Percentiles rank a stretch among this genome's conserved stretches.
Evolutionary conservation across 805 yeast species (phyloP).

Genomic region (Grigorovia jiainica): DNA sequence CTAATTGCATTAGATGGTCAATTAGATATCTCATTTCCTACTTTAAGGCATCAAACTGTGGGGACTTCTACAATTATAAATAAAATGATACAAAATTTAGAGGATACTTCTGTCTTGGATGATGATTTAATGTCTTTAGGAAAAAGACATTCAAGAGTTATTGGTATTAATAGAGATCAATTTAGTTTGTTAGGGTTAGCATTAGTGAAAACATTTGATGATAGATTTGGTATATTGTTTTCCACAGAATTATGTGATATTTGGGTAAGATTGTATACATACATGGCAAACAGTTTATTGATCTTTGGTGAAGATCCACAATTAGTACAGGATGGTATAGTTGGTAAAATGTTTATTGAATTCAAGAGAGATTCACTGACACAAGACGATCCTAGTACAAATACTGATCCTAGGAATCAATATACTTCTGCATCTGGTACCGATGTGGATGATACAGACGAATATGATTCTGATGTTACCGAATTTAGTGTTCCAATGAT

Average conservation of each 20-base stretch:
- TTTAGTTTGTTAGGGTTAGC: conserved; percentile 71
- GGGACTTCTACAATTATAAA: conserved; percentile 73
- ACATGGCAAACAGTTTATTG: conserved; percentile 55
- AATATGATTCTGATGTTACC: not conserved
- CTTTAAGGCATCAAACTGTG: conserved; percentile 68
- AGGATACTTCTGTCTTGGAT: conserved; percentile 46
- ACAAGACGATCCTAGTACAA: not conserved
- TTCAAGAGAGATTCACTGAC: not conserved
- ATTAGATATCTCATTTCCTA: conserved; percentile 59
- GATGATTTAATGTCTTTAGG: conserved; percentile 56
- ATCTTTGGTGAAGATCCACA: conserved; percentile 38
- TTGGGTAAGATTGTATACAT: conserved; percentile 64
- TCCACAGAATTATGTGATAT: conserved; percentile 53
- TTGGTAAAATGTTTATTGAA: not conserved
- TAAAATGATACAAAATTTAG: conserved; percentile 55
- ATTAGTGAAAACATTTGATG: conserved; percentile 55
- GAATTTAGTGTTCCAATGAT: not conserved
- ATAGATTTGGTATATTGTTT: conserved; percentile 45
- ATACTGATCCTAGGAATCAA: not conserved
- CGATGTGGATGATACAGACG: not conserved
- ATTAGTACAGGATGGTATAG: conserved; percentile 1
- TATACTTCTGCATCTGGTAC: not conserved
- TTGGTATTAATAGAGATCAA: conserved; percentile 61
- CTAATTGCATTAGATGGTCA: conserved; percentile 50
- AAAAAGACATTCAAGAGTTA: conserved; percentile 63